Evolutionary conservation across 805 yeast genomes (phyloP), one percentile per base, ranked within the genome.

Genomic region (Cyberlindnera mississippiensis): DNA sequence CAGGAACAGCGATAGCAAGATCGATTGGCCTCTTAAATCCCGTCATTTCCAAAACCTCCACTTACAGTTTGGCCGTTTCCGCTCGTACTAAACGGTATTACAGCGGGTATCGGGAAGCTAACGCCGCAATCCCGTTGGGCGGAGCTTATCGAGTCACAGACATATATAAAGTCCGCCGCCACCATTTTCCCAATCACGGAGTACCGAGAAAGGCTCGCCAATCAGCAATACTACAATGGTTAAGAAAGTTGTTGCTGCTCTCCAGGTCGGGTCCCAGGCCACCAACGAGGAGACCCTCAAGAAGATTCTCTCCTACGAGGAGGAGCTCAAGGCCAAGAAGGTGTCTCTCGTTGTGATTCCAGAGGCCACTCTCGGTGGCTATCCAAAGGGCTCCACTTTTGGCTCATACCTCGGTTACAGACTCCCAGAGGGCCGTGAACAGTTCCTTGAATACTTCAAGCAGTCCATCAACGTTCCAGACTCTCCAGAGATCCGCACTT

Each of bases 291-390:
- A 53, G 17, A 70, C 74, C 4, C 42, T 70, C 24, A 53, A 55
- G 10, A 66, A 66, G 41, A 67, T 70, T 33, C 46, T 69, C 13
- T 55, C 66, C 2, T 69, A 62, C 48, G 72, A 68, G 45, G 43
- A 54, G 11, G 64, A 67, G 40, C 53, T 70, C 26, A 56, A 51
- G 35, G 55, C 52, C 1, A 47, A 57, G 9, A 57, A 63, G 1
- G 66, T 64, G 18, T 58, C 62, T 24, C 52, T 70, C 27, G 68
- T 69, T 14, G 72, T 70, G n/a, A 49, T 70, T 33, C 75, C 75
- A 16, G 75, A 70, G 46, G 73, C 73, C 16, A 53, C 66, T 2
- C 47, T 70, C n/a, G 74, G 74, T 15, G 75, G 74, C 4, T 70
- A 70, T 45, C 73, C 75, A 11, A 70, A 70, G 49, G 73, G 73